Conservation (phyloP, 2,329 filamentous ascomycete genomes). For the Tolypocladium tundrense region DNA sequence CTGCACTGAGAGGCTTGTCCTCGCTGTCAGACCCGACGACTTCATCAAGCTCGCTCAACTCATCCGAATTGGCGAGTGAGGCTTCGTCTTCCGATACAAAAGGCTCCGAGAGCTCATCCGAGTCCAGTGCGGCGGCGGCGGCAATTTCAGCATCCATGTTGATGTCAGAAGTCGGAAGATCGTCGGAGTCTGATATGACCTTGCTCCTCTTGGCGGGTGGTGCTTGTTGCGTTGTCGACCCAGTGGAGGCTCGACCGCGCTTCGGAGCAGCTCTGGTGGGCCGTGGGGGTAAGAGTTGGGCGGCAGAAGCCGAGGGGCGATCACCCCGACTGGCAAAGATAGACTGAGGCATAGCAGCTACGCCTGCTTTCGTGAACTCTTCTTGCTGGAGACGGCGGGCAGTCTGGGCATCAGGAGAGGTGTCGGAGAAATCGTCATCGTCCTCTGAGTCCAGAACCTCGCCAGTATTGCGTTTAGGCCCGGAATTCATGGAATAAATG, state of each 20-base stretch:
- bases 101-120: conserved; percentile 5
- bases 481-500: conserved; percentile 36
- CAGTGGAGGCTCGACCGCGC: conserved; percentile 14
- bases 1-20: conserved; percentile 16
- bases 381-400: conserved; percentile 25
- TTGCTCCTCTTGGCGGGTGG: conserved; percentile 19
- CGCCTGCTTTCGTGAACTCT: conserved; percentile 14
- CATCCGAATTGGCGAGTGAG: conserved; percentile 8
- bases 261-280: conserved; percentile 10
- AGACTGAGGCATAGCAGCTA: conserved; percentile 1
- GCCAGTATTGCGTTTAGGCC: conserved; percentile 28
- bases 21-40: conserved; percentile 14
- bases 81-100: conserved; percentile 6
- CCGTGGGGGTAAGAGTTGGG: conserved; percentile 2
- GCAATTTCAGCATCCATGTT: conserved; percentile 22
- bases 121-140: conserved; percentile 10
- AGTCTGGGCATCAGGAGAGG: conserved; percentile 16
- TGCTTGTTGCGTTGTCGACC: conserved; percentile 5
- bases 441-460: conserved; percentile 32
- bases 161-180: conserved; percentile 10
- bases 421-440: conserved; percentile 17
- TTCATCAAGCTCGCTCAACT: conserved; percentile 7
- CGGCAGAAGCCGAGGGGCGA: neutral
- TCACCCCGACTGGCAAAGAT: conserved; percentile 2
- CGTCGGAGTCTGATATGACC: conserved; percentile 19